phyloP scores from a whole-genome alignment of 768 basidiomycete genomes.

The Lyophyllum decastes region DNA sequence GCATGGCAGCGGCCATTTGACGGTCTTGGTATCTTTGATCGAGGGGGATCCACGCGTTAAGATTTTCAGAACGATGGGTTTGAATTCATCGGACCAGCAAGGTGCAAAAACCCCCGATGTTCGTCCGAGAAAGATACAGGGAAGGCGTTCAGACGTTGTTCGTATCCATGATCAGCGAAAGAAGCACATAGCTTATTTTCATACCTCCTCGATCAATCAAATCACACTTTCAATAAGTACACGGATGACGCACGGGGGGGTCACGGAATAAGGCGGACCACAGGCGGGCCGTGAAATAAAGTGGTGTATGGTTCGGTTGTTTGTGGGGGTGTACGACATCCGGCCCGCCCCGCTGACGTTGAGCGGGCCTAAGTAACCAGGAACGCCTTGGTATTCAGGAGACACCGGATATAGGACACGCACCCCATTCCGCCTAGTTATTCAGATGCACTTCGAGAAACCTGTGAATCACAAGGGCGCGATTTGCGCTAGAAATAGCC shows the following conservation, averaged over 20 bases:
- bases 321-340: neutral
- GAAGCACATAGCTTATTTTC: conserved; percentile 34
- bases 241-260: conserved; percentile 8
- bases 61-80: neutral
- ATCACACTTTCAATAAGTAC: neutral
- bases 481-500: neutral
- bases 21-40: conserved; percentile 6
- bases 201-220: conserved; percentile 25
- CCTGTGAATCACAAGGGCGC: neutral
- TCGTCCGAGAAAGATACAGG: conserved; percentile 25
- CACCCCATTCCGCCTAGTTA: neutral
- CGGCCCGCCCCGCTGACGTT: neutral
- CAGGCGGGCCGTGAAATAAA: conserved; percentile 7
- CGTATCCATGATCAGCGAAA: conserved; percentile 16
- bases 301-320: neutral
- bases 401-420: conserved; percentile 6
- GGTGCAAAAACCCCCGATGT: conserved; percentile 23
- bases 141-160: neutral
- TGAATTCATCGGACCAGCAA: conserved; percentile 4
- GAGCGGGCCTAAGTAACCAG: neutral
- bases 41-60: conserved; percentile 1
- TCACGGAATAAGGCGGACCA: conserved; percentile 4
- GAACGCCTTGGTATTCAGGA: neutral
- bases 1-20: conserved; percentile 17
- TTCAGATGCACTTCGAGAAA: neutral